phyloP scores from a whole-genome alignment of 257 asterid species.

The Plantago major region DNA sequence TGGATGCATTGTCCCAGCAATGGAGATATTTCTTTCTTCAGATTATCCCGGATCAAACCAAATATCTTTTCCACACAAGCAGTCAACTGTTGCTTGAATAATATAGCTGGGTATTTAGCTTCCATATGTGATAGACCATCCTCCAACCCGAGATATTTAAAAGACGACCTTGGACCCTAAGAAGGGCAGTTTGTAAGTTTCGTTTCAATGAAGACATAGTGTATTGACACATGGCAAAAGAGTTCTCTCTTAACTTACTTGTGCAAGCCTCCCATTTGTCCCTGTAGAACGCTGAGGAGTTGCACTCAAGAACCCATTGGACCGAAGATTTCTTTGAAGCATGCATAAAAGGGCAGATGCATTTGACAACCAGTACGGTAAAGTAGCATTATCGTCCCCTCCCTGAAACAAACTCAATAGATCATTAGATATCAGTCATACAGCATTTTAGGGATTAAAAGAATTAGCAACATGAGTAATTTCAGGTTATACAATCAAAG shows the following conservation, averaged over 20 bases:
- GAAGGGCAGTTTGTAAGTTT: constrained; percentile 22
- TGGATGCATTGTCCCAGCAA: constrained; percentile 87
- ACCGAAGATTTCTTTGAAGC: constrained; percentile 82
- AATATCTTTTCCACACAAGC: constrained; percentile 97
- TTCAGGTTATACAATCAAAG: no score
- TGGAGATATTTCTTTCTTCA: constrained; percentile 95
- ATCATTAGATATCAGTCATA: constrained; percentile 14
- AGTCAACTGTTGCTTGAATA: constrained; percentile 90
- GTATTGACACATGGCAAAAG: neutral
- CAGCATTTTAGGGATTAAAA: constrained; percentile 8
- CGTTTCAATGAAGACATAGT: constrained; percentile 3
- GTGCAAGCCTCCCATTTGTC: constrained; percentile 64
- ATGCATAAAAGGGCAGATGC: constrained; percentile 94
- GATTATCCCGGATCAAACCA: constrained; percentile 91
- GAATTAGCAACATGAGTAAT: constrained; percentile 1
- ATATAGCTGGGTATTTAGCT: constrained; percentile 87
- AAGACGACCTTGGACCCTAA: constrained; percentile 66
- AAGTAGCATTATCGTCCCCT: constrained; percentile 63
- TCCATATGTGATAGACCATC: constrained; percentile 85
- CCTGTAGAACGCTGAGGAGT: constrained; percentile 78
- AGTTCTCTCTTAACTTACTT: constrained; percentile 46
- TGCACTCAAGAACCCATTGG: constrained; percentile 74
- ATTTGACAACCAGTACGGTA: constrained; percentile 96
- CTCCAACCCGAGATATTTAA: constrained; percentile 62
- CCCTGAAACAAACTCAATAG: constrained; percentile 45